These are phyloP conservation scores for Dictyostelium brefeldianum DNA, from an alignment of 78 protist genomes.

Conservation along the genomic window DNA sequence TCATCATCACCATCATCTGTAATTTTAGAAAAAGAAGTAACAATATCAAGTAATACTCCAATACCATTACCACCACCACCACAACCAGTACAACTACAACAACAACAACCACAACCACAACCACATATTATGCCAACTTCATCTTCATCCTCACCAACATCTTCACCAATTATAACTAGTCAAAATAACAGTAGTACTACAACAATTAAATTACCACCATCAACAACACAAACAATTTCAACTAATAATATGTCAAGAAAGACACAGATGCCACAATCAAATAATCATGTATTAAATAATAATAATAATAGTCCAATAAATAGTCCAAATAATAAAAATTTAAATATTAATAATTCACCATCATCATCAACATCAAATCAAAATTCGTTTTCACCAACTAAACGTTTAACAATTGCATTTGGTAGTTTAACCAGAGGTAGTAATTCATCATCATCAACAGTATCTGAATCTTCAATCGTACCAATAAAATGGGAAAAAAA, in stretches of 20 bases:
- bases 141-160: not conserved
- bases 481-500: constrained; percentile 57
- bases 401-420: constrained; percentile 43
- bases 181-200: not conserved
- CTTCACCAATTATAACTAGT: not conserved
- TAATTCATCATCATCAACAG: not conserved
- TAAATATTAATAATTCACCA: not conserved
- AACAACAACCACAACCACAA: not conserved
- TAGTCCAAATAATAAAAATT: not conserved
- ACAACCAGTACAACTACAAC: not conserved
- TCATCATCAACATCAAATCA: not conserved
- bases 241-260: not conserved
- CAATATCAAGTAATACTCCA: constrained; percentile 8
- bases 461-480: not conserved
- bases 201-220: not conserved
- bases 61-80: constrained; percentile 19
- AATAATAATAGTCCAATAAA: not conserved
- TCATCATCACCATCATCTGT: not conserved
- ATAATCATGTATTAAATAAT: not conserved
- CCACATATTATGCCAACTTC: constrained; percentile 3
- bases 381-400: not conserved
- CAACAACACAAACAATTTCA: not conserved
- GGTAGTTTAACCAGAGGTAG: constrained; percentile 23
- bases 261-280: not conserved
- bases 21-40: not conserved